Evolutionary conservation across 2,329 filamentous ascomycete genomes (phyloP).

Genomic region (Phoma sp.): DNA sequence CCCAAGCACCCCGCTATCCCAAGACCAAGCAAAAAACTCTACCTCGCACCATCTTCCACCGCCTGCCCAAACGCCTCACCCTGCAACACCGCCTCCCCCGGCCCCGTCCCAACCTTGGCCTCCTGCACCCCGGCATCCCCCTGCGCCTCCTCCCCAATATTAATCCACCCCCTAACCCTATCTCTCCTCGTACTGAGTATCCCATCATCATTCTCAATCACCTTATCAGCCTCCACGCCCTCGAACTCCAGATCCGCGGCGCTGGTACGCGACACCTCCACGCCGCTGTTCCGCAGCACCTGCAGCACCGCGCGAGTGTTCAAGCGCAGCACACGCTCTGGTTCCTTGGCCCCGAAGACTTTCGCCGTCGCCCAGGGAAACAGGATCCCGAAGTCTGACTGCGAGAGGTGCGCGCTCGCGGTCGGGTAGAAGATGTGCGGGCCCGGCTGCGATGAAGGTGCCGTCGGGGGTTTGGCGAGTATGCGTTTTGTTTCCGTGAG

Average conservation of each 20-base stretch:
- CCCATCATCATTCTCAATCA: slow-evolving; percentile 33
- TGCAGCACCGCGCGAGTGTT: slow-evolving; percentile 83
- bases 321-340: slow-evolving; percentile 83
- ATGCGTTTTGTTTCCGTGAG: slow-evolving; percentile 72
- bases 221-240: slow-evolving; percentile 20
- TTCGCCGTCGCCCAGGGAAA: slow-evolving; percentile 71
- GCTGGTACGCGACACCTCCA: slow-evolving; percentile 52
- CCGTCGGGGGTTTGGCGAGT: slow-evolving; percentile 64
- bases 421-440: slow-evolving; percentile 78
- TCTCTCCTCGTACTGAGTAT: slow-evolving; percentile 40
- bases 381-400: slow-evolving; percentile 82
- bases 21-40: too few species aligned
- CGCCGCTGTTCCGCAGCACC: slow-evolving; percentile 59
- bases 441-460: slow-evolving; percentile 51
- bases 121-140: slow-evolving; percentile 4
- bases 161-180: slow-evolving; percentile 45
- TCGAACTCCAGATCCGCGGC: slow-evolving; percentile 49
- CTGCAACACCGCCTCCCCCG: slow-evolving; percentile 41
- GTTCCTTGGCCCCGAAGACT: slow-evolving; percentile 64
- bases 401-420: slow-evolving; percentile 78
- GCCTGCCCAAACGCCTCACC: slow-evolving; percentile 46
- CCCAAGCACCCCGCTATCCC: too few species aligned
- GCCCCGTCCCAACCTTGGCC: slow-evolving; percentile 21
- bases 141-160: slow-evolving; percentile 24
- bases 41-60: slow-evolving; percentile 23